These are phyloP conservation scores for Guyanaporus albipodus DNA, from an alignment of 768 basidiomycete genomes.

Conservation along the genomic window DNA sequence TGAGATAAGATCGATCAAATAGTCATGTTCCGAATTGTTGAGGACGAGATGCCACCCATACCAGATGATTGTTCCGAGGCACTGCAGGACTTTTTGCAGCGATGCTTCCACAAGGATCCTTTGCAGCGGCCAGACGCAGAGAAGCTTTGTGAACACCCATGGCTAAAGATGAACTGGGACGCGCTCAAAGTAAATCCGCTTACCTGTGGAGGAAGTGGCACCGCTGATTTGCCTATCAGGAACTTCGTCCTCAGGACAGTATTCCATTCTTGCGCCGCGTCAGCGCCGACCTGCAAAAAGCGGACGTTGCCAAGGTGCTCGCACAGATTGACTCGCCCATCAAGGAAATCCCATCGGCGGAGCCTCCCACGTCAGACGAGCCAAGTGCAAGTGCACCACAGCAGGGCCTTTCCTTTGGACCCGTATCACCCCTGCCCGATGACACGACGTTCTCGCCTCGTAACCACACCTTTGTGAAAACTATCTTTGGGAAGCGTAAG, in stretches of 20 bases:
- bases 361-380: constrained; percentile 41
- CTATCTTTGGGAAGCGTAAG: constrained; percentile 89
- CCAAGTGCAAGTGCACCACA: constrained; percentile 33
- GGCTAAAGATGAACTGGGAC: constrained; percentile 81
- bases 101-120: constrained; percentile 91
- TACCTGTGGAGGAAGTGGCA: background rate
- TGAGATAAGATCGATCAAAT: constrained; percentile 6
- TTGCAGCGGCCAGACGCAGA: constrained; percentile 78
- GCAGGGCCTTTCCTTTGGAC: constrained; percentile 39
- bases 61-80: constrained; percentile 76
- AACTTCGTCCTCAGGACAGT: constrained; percentile 88
- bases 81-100: constrained; percentile 73
- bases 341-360: constrained; percentile 40
- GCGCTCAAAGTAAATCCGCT: constrained; percentile 59
- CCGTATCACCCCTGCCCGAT: constrained; percentile 28
- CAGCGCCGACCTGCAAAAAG: constrained; percentile 78
- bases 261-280: constrained; percentile 93
- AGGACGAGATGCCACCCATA: constrained; percentile 84
- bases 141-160: constrained; percentile 82
- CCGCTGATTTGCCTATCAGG: constrained; percentile 36
- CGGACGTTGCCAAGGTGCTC: constrained; percentile 55
- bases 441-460: constrained; percentile 50
- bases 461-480: constrained; percentile 86
- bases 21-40: constrained; percentile 99
- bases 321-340: constrained; percentile 35